phyloP scores from a whole-genome alignment of 495 filamentous ascomycete species.

The Penicillium canariense region DNA sequence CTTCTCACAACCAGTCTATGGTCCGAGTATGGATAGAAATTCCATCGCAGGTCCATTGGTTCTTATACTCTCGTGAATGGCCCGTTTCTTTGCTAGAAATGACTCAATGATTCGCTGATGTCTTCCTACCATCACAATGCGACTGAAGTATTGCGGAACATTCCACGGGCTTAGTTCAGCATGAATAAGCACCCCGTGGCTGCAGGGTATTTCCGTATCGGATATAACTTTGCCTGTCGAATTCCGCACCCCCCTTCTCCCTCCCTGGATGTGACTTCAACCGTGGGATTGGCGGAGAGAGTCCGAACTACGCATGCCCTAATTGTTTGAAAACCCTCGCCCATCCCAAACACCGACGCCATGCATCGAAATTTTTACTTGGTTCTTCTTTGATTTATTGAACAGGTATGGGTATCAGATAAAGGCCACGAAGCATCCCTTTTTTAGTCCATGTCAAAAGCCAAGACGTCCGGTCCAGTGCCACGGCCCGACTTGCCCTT shows the following conservation, averaged over 20 bases:
- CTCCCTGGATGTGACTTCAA: slow-evolving; percentile 10
- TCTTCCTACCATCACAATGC: background rate
- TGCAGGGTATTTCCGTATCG: background rate
- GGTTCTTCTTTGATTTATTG: background rate
- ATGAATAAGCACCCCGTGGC: slow-evolving; percentile 16
- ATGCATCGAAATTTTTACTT: background rate
- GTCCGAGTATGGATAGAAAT: too few species aligned
- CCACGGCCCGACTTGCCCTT: slow-evolving; percentile 51
- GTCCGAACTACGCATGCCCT: background rate
- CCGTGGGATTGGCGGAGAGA: background rate
- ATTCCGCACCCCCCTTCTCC: too few species aligned
- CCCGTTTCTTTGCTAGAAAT: background rate
- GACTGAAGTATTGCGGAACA: slow-evolving; percentile 8
- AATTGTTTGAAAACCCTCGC: background rate
- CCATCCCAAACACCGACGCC: background rate
- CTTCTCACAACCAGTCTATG: too few species aligned
- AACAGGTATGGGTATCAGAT: slow-evolving; percentile 29
- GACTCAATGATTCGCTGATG: background rate
- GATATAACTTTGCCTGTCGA: slow-evolving; percentile 13
- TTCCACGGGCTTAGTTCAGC: slow-evolving; percentile 17
- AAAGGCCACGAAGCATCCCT: slow-evolving; percentile 16
- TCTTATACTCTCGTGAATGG: too few species aligned
- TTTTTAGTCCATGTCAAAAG: slow-evolving; percentile 63
- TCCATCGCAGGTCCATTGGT: background rate
- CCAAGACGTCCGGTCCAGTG: slow-evolving; percentile 57